Conservation (phyloP, 257 asterid species). For the Haberlea rhodopensis region DNA sequence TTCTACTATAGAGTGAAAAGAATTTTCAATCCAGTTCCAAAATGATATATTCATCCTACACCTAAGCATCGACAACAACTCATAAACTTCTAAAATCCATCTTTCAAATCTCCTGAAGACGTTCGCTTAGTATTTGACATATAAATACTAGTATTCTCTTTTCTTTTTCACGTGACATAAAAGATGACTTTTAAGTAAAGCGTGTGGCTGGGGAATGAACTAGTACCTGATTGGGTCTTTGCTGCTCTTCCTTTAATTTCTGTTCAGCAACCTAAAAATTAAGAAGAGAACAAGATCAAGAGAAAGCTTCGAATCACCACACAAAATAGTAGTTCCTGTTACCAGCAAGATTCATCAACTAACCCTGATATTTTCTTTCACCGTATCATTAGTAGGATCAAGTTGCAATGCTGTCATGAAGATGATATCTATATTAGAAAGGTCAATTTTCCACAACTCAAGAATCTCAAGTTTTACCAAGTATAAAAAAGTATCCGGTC, state of each 20-base stretch:
- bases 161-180: neutral
- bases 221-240: slow-evolving; percentile 54
- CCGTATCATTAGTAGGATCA: slow-evolving; percentile 66
- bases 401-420: slow-evolving; percentile 69
- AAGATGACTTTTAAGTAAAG: neutral
- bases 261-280: slow-evolving; percentile 68
- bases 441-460: neutral
- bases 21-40: too few relatives aligned
- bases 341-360: slow-evolving; percentile 32
- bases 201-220: slow-evolving; percentile 8
- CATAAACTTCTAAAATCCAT: neutral
- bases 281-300: slow-evolving; percentile 14
- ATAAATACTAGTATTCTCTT: neutral
- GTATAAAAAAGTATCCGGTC: slow-evolving; percentile 5
- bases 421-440: slow-evolving; percentile 26
- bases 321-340: slow-evolving; percentile 11
- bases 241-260: slow-evolving; percentile 60
- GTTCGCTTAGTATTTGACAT: neutral
- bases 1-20: too few relatives aligned
- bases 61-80: neutral
- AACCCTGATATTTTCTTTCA: slow-evolving; percentile 78
- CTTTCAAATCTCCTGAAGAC: neutral
- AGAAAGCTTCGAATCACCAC: slow-evolving; percentile 13
- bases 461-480: neutral
- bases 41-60: neutral